Base-by-base conservation (phyloP, 2,329 filamentous ascomycete genomes). In the Scytalidium lignicola region DNA sequence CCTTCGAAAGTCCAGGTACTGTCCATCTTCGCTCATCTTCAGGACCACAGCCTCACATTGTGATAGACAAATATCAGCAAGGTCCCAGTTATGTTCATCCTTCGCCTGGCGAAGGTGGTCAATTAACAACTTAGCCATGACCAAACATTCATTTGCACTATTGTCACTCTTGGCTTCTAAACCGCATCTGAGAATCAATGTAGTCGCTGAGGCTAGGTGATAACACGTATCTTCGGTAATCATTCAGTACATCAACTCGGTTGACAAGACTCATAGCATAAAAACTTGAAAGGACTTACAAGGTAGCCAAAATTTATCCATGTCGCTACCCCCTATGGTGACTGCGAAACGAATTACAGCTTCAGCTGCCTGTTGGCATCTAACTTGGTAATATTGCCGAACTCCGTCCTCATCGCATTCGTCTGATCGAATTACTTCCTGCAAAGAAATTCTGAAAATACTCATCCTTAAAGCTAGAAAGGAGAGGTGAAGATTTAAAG, bases 11-110 rank as follows among this genome's bases (percentile, higher is more conserved):
- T 23, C 37, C 8, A 47, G 45, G 23, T 47, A 47, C 9, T 47
- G 32, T 10, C 45, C 45, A 26, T 47, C 45, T 37, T 37, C 32
- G 21, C 45, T 39, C 20, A 47, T 40, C 39, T 47, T 37, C 41
- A 23, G 45, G 2, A 47, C 45, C 7, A 47, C 45, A 19, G 45
- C 19, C 37, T 47, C 45, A 55, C 76, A 80, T 23, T 73, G 53
- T 2, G 53, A 41, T 7, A 60, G 44, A 40, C 56, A 61, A 22
- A 57, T 52, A 23, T 57, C 52, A 1, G 51, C 56, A 7, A 61
- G 17, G 41, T 60, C 58, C 57, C 57, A 59, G 20, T 53, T 41
- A 43, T 62, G 1, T 52, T 56, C 0, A 58, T 66, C 23, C 59
- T 63, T 52, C 3, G 54, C 52, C 7, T 46, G 32, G 8, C 40